A percentile compares a stretch with the other conserved stretches of the same genome.
Conservation (phyloP, 331 rosid species). For the Pyracantha coccinea region DNA sequence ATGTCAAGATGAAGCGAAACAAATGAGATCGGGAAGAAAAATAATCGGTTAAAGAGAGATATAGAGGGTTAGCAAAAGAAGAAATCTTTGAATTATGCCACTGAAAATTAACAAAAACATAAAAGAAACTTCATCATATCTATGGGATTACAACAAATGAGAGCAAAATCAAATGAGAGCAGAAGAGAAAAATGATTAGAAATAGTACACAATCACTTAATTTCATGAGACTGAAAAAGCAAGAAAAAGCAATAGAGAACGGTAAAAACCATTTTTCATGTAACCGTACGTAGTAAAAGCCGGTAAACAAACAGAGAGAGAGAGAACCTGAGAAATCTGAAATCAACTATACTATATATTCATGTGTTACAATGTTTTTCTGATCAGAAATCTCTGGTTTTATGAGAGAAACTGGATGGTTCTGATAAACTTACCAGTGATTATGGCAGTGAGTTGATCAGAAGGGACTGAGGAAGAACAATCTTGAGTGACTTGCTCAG, state of each 20-base stretch:
- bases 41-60: background rate
- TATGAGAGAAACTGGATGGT: background rate
- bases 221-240: background rate
- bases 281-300: no score
- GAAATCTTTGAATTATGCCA: no score
- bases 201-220: background rate
- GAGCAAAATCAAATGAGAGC: background rate
- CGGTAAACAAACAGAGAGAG: background rate
- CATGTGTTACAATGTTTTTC: no score
- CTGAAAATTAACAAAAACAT: no score
- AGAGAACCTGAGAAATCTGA: background rate
- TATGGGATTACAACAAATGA: no score
- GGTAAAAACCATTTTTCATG: no score
- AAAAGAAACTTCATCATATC: no score
- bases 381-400: no score
- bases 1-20: background rate
- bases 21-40: background rate
- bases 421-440: conserved; percentile 52
- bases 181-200: background rate
- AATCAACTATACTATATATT: no score
- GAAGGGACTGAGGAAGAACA: conserved; percentile 28
- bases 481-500: conserved; percentile 69
- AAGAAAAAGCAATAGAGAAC: no score
- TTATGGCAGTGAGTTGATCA: conserved; percentile 69
- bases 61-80: no score